phyloP scores from a whole-genome alignment of 139 green algal species.

The Chlamydomonas sp. region DNA sequence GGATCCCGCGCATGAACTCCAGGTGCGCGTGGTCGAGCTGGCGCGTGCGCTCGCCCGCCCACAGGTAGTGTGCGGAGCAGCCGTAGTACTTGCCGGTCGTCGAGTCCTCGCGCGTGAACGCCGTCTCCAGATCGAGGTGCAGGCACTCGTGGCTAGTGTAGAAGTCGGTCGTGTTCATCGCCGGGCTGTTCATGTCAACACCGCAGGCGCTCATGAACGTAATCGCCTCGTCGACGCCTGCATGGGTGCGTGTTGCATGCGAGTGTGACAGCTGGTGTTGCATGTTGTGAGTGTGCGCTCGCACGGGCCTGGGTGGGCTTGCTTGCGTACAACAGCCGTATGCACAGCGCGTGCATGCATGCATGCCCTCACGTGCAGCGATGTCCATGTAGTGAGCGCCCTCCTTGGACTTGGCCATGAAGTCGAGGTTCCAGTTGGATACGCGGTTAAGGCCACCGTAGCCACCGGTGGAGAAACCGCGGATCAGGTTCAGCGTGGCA shows the following conservation, averaged over 20 bases:
- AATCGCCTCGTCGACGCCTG: slow-evolving; percentile 91
- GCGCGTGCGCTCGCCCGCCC: slow-evolving; percentile 94
- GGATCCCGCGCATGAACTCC: slow-evolving; percentile 92
- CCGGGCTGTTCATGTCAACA: slow-evolving; percentile 56
- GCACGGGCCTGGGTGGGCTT: too few species aligned
- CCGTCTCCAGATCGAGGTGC: slow-evolving; percentile 94
- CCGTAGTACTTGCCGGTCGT: slow-evolving; percentile 58
- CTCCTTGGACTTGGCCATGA: slow-evolving; percentile 86
- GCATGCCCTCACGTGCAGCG: too few species aligned
- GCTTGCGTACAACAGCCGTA: too few species aligned
- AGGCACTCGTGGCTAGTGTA: slow-evolving; percentile 84
- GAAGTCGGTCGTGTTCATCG: slow-evolving; percentile 95
- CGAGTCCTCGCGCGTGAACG: slow-evolving; percentile 77
- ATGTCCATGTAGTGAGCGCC: slow-evolving; percentile 84
- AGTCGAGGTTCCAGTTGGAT: slow-evolving; percentile 95
- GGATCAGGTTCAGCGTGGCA: slow-evolving; percentile 96
- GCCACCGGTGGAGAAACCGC: slow-evolving; percentile 89
- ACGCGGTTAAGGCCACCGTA: slow-evolving; percentile 91
- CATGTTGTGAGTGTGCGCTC: too few species aligned
- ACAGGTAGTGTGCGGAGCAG: slow-evolving; percentile 95
- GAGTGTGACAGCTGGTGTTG: too few species aligned
- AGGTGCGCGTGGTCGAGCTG: slow-evolving; percentile 97
- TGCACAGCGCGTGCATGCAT: too few species aligned
- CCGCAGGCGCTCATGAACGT: slow-evolving; percentile 89
- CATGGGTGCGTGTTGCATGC: too few species aligned